A percentile compares a stretch with the other conserved stretches of the same genome.
These are phyloP conservation scores for Wickerhamomyces xylosicus DNA, from an alignment of 805 yeast genomes.

Conservation along the genomic window DNA sequence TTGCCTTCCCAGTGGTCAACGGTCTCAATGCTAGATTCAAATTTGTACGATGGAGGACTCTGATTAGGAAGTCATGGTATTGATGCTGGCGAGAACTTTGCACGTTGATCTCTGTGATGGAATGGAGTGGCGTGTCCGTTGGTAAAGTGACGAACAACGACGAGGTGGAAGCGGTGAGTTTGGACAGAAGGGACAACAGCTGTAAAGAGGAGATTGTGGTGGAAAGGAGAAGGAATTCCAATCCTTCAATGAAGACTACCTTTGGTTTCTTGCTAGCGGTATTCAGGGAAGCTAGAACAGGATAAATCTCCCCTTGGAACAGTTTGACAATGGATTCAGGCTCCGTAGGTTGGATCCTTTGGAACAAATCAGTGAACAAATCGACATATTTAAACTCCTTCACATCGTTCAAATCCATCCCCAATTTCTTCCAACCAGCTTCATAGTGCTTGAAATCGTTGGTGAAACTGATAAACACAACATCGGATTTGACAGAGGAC, in stretches of 20 bases:
- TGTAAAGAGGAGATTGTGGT: slow-evolving; percentile 28
- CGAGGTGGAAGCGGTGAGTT: slow-evolving; percentile 23
- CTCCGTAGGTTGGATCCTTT: slow-evolving; percentile 19
- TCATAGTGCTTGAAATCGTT: slow-evolving; percentile 22
- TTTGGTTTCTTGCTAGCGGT: slow-evolving; percentile 5
- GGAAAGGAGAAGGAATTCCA: slow-evolving; percentile 35
- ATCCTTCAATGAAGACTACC: slow-evolving; percentile 35
- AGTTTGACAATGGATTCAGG: slow-evolving; percentile 7
- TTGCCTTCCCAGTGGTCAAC: slow-evolving; percentile 70
- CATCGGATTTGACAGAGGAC: slow-evolving; percentile 13
- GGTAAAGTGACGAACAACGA: slow-evolving; percentile 29
- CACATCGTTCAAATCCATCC: slow-evolving; percentile 23
- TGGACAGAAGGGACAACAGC: slow-evolving; percentile 23
- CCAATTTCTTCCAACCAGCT: slow-evolving; percentile 29
- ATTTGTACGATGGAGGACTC: slow-evolving; percentile 39
- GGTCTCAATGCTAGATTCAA: slow-evolving; percentile 52
- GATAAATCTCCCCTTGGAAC: slow-evolving; percentile 4
- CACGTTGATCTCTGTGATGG: slow-evolving; percentile 16
- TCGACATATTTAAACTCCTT: slow-evolving; percentile 31
- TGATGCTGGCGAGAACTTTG: slow-evolving; percentile 26
- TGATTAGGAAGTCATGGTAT: slow-evolving; percentile 35
- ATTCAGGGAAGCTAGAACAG: not conserved
- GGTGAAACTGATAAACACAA: slow-evolving; percentile 25
- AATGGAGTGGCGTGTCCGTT: slow-evolving; percentile 29
- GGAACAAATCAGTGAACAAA: slow-evolving; percentile 35